Base-by-base conservation (phyloP, 2,329 filamentous ascomycete genomes). In the Magnaporthiopsis rhizophila region DNA sequence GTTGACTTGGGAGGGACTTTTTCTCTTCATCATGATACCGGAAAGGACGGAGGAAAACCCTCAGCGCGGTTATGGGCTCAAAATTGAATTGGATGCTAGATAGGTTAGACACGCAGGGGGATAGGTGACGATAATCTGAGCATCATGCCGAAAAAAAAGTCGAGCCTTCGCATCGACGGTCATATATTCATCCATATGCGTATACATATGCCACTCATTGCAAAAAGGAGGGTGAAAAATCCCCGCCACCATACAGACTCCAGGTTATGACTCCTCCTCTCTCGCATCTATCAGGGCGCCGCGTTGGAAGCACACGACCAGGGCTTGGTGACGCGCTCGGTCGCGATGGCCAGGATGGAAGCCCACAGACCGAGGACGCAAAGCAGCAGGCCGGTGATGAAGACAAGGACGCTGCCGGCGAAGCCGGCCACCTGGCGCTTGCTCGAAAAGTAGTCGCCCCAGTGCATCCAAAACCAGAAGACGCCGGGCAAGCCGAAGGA, bases 401-500 rank as follows among this genome's bases (percentile, higher is more conserved):
- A 66, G 7, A 79, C 69, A 0, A 69, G 0, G 0, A 72, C 65
- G 50, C 77, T 79, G 36, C 69, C 69, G 0, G 67, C 59, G 26
- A 78, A 77, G n/a, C 72, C 68, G 24, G 67, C 67, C 0, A 59
- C 73, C 61, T 75, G 73, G 65, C 71, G 73, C 66, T 71, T 68
- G 61, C 70, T 65, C 21, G 65, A 69, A 66, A 77, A 78, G 71
- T 75, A 79, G 58, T 74, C 70, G 3, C 78, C 79, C 15, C 75
- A 71, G 71, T 81, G 73, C 74, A 81, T 76, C 71, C 76, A 81
- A 58, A 82, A 71, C 80, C 80, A 82, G 65, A 81, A 79, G 58
- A 76, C 71, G 2, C 79, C 80, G 0, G 79, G 79, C 0, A 81
- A 72, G 21, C 79, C 80, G 45, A 78, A 81, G 63, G 84, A 87